Conservation (phyloP, 352 stramenopile species). For the Phytophthora pistaciae region DNA sequence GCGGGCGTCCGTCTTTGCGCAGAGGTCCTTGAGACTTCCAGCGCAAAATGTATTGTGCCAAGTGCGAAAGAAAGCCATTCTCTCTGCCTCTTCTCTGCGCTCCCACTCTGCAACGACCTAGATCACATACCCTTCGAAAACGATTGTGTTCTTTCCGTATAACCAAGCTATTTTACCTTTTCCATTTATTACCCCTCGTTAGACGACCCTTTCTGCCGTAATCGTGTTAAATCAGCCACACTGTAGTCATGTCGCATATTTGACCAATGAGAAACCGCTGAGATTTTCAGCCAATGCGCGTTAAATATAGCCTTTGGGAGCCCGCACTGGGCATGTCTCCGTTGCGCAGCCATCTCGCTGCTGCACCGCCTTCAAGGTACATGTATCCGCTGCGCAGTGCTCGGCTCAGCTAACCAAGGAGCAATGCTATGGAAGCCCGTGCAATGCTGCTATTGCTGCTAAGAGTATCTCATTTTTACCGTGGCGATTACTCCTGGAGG, state of each 20-base stretch:
- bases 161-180: neutral
- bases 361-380: neutral
- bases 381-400: neutral
- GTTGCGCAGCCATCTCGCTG: constrained; percentile 3
- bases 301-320: constrained; percentile 18
- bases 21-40: constrained; percentile 19
- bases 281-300: constrained; percentile 25
- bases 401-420: constrained; percentile 2
- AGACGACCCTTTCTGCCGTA: neutral
- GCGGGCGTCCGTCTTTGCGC: constrained; percentile 26
- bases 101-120: neutral
- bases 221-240: neutral
- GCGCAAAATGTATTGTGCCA: constrained; percentile 37
- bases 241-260: constrained; percentile 6
- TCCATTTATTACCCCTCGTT: neutral
- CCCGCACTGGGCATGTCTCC: constrained; percentile 19
- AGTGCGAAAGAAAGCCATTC: constrained; percentile 16
- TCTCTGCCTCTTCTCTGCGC: constrained; percentile 18
- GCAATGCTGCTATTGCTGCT: neutral
- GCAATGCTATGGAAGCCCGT: neutral
- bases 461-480: neutral
- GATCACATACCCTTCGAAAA: neutral
- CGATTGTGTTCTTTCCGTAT: fast-evolving
- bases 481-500: no score
- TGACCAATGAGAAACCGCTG: constrained; percentile 15